Percentiles rank a stretch among this genome's conserved stretches.
Conservation (phyloP, 1,284 basidiomycete species). For the Marasmius oreades region DNA sequence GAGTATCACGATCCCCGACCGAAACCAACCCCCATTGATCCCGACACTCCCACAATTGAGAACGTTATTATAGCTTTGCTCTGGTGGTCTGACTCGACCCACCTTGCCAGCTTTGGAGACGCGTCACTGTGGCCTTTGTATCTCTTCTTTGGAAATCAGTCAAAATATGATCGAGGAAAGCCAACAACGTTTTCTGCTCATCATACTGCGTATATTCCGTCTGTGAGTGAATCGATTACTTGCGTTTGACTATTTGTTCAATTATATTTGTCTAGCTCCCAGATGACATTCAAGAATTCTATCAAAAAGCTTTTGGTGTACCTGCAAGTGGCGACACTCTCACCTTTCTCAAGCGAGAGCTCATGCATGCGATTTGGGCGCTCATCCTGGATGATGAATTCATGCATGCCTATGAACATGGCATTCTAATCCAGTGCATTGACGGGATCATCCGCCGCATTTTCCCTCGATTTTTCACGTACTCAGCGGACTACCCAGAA, state of each 20-base stretch:
- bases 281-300: conserved; percentile 7
- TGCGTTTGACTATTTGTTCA: not conserved
- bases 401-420: conserved; percentile 19
- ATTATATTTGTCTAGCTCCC: conserved; percentile 7
- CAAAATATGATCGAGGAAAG: conserved; percentile 28
- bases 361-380: conserved; percentile 21
- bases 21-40: not conserved
- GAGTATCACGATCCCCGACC: not conserved
- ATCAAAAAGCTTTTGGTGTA: conserved; percentile 4
- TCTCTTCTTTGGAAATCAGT: conserved; percentile 31
- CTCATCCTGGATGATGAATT: conserved; percentile 19
- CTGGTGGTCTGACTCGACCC: conserved; percentile 35
- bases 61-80: conserved; percentile 26
- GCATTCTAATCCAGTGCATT: conserved; percentile 16
- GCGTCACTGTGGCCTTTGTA: conserved; percentile 36
- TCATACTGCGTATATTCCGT: conserved; percentile 31
- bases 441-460: conserved; percentile 15
- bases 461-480: conserved; percentile 19
- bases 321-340: conserved; percentile 10
- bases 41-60: conserved; percentile 16
- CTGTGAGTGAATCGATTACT: conserved; percentile 16
- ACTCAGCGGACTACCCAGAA: conserved; percentile 16
- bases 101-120: conserved; percentile 31
- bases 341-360: conserved; percentile 20
- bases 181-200: conserved; percentile 25